Evolutionary conservation across 371 early-diverging fungal species (phyloP).

Genomic region (Zopfochytrium polystomum): DNA sequence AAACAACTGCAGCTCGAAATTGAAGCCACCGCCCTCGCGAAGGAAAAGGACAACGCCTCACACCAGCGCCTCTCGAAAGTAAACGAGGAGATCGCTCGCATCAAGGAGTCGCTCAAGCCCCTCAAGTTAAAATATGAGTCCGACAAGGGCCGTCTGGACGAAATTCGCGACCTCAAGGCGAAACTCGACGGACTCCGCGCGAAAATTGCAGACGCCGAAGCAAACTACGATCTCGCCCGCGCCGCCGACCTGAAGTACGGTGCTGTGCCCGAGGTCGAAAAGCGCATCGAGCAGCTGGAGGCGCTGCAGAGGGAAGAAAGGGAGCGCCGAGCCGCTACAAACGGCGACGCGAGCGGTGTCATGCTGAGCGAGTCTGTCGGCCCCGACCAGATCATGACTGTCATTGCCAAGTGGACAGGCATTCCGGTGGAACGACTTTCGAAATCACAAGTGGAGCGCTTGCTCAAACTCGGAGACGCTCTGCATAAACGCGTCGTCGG

Average conservation of each 20-base stretch:
- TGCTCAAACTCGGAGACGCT: conserved; percentile 59
- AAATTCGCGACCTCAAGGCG: conserved; percentile 78
- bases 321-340: conserved; percentile 37
- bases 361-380: conserved; percentile 54
- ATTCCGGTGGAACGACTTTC: conserved; percentile 73
- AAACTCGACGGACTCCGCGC: conserved; percentile 82
- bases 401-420: conserved; percentile 76
- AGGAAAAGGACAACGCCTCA: conserved; percentile 81
- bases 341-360: conserved; percentile 32
- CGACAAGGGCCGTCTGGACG: conserved; percentile 80
- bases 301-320: conserved; percentile 37
- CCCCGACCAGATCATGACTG: conserved; percentile 67
- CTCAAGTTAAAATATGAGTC: conserved; percentile 80
- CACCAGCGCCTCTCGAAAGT: conserved; percentile 74
- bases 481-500: conserved; percentile 71
- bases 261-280: conserved; percentile 70
- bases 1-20: conserved; percentile 86
- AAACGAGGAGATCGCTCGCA: conserved; percentile 74
- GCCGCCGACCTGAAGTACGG: conserved; percentile 69
- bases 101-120: conserved; percentile 84
- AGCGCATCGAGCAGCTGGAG: conserved; percentile 52
- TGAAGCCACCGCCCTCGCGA: conserved; percentile 87
- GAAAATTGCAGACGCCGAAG: conserved; percentile 80
- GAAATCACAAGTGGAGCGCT: conserved; percentile 67
- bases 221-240: conserved; percentile 66